These are phyloP conservation scores for Beta lomatogona DNA, from an alignment of 179 eudicot genomes.

Conservation along the genomic window DNA sequence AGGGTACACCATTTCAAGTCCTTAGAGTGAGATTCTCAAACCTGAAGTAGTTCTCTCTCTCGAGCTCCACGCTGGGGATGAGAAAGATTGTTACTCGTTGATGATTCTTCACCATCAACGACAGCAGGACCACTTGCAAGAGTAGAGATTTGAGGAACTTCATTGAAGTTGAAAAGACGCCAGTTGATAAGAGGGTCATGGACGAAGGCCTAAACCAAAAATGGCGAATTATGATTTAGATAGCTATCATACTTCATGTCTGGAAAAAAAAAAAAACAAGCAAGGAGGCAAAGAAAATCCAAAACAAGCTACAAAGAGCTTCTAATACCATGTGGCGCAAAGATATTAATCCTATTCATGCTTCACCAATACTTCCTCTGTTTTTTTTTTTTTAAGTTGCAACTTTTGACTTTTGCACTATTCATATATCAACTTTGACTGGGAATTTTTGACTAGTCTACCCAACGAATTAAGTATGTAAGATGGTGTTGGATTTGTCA, in stretches of 20 bases:
- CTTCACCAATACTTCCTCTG: too few species aligned
- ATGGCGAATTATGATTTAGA: constrained; percentile 12
- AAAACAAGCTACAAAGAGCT: constrained; percentile 8
- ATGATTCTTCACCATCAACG: constrained; percentile 68
- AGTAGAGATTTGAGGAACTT: constrained; percentile 86
- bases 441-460: too few species aligned
- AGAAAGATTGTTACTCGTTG: constrained; percentile 55
- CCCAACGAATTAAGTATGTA: too few species aligned
- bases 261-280: background rate
- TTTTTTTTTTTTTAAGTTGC: too few species aligned
- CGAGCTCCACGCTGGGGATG: constrained; percentile 95
- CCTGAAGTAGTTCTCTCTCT: constrained; percentile 96
- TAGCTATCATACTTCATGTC: background rate
- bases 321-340: background rate
- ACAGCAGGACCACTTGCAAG: constrained; percentile 57
- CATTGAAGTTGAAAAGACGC: constrained; percentile 98
- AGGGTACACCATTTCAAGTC: background rate
- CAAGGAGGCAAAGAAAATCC: background rate
- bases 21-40: constrained; percentile 21
- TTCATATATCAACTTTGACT: too few species aligned
- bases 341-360: background rate
- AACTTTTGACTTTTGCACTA: too few species aligned
- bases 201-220: constrained; percentile 78
- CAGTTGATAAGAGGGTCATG: constrained; percentile 98
- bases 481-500: too few species aligned